Base-by-base conservation (phyloP, 371 early-diverging fungal species). In the Mucor racemosus region DNA sequence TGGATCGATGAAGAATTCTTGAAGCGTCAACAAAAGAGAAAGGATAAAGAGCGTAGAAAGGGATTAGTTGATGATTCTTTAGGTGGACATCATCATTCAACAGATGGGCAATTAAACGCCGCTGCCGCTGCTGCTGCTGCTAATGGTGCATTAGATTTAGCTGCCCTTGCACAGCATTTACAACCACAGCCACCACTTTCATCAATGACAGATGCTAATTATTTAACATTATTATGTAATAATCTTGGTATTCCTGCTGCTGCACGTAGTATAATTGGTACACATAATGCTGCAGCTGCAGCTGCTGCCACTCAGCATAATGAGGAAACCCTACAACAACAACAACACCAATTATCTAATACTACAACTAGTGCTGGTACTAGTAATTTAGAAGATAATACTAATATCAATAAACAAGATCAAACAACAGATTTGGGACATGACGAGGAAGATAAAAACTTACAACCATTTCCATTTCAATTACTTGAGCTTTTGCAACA, bases 1-100 rank as follows among this genome's bases (percentile, higher is more conserved):
- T 92, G 92, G 92, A 84, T 87, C 5, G 86, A 85, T 46, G 91
- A 89, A 60, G 92, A 92, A 78, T 92, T 92, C 72, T 77, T 73
- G 50, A 87, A 88, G 50, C 84, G 92, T 39, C 88, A 86, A 66
- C 77, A 81, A 74, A 84, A 89, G 54, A 84, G 92, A 60, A 85
- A 84, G 67, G 89, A 88, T 19, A 91, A 92, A 76, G 91, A 91
- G 58, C 78, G 73, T 40, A 48, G 68, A 62, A 72, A 68, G 36
- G 73, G 68, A 8, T 15, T 72, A 35, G 68, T 72, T 5, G 73
- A 72, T 62, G 65, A 67, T 53, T 62, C 68, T 17, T 48, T 72
- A 26, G 66, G 73, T 59, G 67, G 56, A 15, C 40, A 50, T 26
- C 64, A 64, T 42, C 48, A 21, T 21, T 48, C 48, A 7, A 26